Conservation (phyloP, 2,329 filamentous ascomycete species). For the Botrytis sinoallii region DNA sequence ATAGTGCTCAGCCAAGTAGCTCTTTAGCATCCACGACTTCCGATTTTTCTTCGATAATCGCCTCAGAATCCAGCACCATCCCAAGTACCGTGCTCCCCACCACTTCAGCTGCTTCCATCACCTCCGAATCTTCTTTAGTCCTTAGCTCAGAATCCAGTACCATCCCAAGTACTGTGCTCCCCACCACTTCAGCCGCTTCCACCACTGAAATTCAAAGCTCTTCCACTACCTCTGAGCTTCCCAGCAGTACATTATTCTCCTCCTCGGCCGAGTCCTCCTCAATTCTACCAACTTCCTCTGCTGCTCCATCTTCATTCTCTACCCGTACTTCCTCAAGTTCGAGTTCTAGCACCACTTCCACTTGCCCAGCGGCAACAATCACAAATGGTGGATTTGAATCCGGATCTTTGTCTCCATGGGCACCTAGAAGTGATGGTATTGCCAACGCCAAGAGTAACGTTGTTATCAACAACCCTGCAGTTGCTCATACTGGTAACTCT, state of each 20-base stretch:
- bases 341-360: slow-evolving; percentile 5
- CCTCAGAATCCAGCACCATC: neutral
- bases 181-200: neutral
- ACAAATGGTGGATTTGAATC: slow-evolving; percentile 16
- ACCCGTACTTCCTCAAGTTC: slow-evolving; percentile 3
- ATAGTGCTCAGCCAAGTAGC: neutral
- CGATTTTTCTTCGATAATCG: neutral
- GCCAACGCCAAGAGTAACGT: slow-evolving; percentile 9
- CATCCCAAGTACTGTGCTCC: neutral
- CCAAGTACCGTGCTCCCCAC: neutral
- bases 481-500: neutral
- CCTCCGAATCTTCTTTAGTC: neutral
- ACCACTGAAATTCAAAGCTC: neutral
- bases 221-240: neutral
- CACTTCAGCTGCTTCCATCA: neutral
- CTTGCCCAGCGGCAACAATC: slow-evolving; percentile 10
- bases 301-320: neutral
- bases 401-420: slow-evolving; percentile 8
- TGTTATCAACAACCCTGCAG: slow-evolving; percentile 6
- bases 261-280: neutral
- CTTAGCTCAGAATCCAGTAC: neutral
- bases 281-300: neutral
- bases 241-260: slow-evolving; percentile 1
- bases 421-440: neutral
- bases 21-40: neutral